These are phyloP conservation scores for Amanita fuliginea DNA, from an alignment of 768 basidiomycete genomes.

Conservation along the genomic window DNA sequence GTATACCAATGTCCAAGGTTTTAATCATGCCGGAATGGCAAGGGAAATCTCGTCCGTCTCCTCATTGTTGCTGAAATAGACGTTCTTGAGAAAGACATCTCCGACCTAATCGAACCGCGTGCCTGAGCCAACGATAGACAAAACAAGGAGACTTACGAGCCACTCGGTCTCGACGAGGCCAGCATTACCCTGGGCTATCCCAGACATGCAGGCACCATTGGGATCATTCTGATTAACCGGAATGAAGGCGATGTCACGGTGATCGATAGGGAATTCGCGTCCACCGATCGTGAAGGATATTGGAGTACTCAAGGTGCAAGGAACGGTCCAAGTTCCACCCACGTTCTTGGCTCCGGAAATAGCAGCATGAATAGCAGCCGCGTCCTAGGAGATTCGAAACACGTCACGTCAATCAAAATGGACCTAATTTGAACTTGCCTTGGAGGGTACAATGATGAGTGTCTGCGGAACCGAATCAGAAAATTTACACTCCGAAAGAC, in stretches of 20 bases:
- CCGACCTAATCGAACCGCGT: constrained; percentile 17
- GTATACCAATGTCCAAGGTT: background rate
- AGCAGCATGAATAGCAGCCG: constrained; percentile 37
- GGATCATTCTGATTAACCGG: constrained; percentile 38
- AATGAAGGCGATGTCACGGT: constrained; percentile 44
- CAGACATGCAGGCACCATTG: constrained; percentile 45
- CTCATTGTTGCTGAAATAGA: constrained; percentile 27
- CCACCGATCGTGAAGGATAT: constrained; percentile 53
- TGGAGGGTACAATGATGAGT: background rate
- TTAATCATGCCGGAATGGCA: constrained; percentile 14
- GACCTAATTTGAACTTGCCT: background rate
- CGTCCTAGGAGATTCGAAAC: constrained; percentile 26
- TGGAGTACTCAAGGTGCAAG: constrained; percentile 46
- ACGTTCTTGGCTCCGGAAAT: constrained; percentile 47
- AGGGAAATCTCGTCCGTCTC: constrained; percentile 22
- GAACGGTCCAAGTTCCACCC: constrained; percentile 45
- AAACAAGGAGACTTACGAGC: constrained; percentile 38
- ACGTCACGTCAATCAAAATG: constrained; percentile 9
- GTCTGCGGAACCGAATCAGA: background rate
- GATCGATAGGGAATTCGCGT: constrained; percentile 42
- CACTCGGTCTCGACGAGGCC: constrained; percentile 37
- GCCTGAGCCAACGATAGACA: background rate
- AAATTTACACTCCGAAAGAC: background rate
- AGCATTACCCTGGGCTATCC: constrained; percentile 44
- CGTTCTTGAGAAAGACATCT: constrained; percentile 31